These are phyloP conservation scores for Anthracocystis panici-leucophaei DNA, from an alignment of 1,284 basidiomycete genomes.

Conservation along the genomic window DNA sequence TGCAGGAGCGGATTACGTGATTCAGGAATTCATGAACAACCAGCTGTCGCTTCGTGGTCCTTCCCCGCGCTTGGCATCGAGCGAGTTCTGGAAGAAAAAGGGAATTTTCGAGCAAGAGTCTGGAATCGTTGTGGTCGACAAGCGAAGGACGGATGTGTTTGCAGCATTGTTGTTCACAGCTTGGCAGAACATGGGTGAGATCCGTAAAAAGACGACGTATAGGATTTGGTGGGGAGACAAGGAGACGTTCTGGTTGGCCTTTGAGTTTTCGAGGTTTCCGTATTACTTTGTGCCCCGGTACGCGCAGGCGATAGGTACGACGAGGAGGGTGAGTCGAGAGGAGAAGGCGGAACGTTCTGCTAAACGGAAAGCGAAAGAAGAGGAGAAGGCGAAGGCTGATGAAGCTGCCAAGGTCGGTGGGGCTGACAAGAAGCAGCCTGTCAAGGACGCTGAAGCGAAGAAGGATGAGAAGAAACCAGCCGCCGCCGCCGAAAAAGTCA, in stretches of 20 bases:
- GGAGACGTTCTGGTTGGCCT: constrained; percentile 54
- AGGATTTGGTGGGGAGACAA: constrained; percentile 50
- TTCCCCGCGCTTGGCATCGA: constrained; percentile 29
- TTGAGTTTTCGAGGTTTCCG: constrained; percentile 47
- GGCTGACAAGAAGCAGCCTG: not conserved
- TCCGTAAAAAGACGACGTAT: constrained; percentile 52
- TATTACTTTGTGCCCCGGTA: constrained; percentile 53
- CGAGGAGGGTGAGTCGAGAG: constrained; percentile 11
- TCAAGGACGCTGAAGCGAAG: constrained; percentile 2
- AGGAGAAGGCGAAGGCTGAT: not conserved
- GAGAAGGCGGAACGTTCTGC: constrained; percentile 16
- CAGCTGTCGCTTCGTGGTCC: constrained; percentile 46
- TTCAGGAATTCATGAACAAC: constrained; percentile 52
- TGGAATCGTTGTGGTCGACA: constrained; percentile 54
- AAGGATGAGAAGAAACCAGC: not conserved
- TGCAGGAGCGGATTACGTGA: constrained; percentile 32
- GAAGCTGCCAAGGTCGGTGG: not conserved
- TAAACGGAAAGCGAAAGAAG: constrained; percentile 22
- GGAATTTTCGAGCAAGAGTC: constrained; percentile 54
- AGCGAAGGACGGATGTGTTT: constrained; percentile 45
- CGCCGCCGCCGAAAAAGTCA: constrained; percentile 9
- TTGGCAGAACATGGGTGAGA: constrained; percentile 55
- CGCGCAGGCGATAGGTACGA: constrained; percentile 45
- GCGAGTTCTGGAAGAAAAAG: constrained; percentile 52
- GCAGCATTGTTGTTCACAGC: constrained; percentile 49